Base-by-base conservation (phyloP, 2,329 filamentous ascomycete genomes). In the Colletotrichum falcatum region DNA sequence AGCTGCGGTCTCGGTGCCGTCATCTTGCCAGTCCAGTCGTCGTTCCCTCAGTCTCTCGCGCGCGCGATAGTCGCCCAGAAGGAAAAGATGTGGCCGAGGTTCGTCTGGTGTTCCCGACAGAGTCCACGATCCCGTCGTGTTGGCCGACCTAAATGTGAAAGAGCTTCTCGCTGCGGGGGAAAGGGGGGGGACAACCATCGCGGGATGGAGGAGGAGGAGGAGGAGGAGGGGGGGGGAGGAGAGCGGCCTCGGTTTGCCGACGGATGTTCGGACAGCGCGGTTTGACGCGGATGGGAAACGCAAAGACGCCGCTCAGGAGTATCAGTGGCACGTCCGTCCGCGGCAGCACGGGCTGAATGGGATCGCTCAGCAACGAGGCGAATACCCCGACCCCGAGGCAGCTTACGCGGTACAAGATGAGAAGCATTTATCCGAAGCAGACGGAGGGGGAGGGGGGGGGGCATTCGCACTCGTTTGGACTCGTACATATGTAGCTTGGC, bases 1-100 rank as follows among this genome's bases (percentile, higher is more conserved):
- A 76, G 69, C 28, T 66, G 63, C n/a, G 74, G 75, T 48, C 74
- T 75, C 5, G 58, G 35, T 9, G 37, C 64, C 23, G 53, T 18
- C 68, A 71, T 71, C 3, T 46, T 68, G 35, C 23, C 11, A 3
- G 33, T 18, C 12, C 30, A 33, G 7, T 33, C 30, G 30, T 33
- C n/a, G 39, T 39, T 42, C 1, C n/a, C 11, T 26, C 51, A 7
- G 48, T 61, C 30, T n/a, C n/a, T n/a, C n/a, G n/a, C n/a, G 46
- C 6, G n/a, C 48, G 26, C n/a, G 30, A 49, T 49, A 8, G 8
- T 39, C 26, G 23, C 59, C n/a, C 33, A 7, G 42, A 16, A 35
- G 37, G 18, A 23, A 2, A 18, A n/a, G n/a, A n/a, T n/a, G n/a
- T 39, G 14, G 26, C n/a, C 28, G 26, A 26, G 59, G 53, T 68